Evolutionary conservation across 768 basidiomycete species (phyloP), one percentile per base, ranked within the genome.

Genomic region (Botryobasidium botryosum): DNA sequence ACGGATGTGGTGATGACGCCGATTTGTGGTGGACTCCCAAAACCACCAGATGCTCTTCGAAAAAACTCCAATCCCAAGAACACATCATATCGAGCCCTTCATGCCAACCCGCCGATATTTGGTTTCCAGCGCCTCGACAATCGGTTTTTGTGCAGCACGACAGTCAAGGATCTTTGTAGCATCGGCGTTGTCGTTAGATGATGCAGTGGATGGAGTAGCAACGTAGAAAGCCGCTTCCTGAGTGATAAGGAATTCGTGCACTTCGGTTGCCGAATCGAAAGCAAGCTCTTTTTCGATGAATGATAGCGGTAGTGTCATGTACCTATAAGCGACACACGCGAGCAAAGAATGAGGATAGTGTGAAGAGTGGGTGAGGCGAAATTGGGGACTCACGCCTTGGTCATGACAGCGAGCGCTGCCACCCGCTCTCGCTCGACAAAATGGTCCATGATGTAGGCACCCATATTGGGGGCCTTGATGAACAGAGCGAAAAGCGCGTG

Each of bases 371-470:
- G 20, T 6, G 2, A 20, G 18, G 27, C 15, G 35, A n/a, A 46
- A 35, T 23, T 17, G 26, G 35, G 1, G 28, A 72, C 91, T 56
- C 54, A 97, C 94, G 85, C 82, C 72, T 83, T 94, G 25, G 84
- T 74, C 65, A 99, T 91, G 52, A 82, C 75, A 57, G 87, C 74
- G 49, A 99, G 60, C 2, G 88, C 90, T 48, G 75, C 74, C 45
- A 81, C 71, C 48, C 94, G 68, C 64, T 97, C 94, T 55, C 94
- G 72, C 55, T 78, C 75, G 55, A 96, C 81, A 60, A 97, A 96
- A 61, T 96, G 90, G 62, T 97, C 94, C 86, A 99, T 94, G 56
- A 99, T 88, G 61, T 97, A 97, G 44, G 75, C 90, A 31, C 88
- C 87, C 94, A 97, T 97, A 57, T 92, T 90, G 23, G 90, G 88